Evolutionary conservation across 306 rosid genomes (phyloP).

Genomic region (Rosa multiflora): DNA sequence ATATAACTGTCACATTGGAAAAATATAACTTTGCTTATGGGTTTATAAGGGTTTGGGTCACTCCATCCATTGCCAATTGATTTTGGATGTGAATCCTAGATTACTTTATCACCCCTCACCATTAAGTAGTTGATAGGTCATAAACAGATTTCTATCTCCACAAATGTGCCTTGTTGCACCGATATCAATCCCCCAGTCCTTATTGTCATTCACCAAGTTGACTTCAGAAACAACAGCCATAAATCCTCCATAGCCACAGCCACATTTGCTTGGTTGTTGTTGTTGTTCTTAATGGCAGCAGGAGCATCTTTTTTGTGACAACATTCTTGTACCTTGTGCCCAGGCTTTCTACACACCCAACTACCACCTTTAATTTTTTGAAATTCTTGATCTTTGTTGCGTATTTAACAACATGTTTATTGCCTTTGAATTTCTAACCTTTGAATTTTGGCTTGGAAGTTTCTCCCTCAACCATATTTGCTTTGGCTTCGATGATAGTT

Average conservation of each 20-base stretch:
- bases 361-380: background rate
- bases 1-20: too few relatives aligned
- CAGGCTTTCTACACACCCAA: background rate
- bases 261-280: background rate
- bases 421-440: background rate
- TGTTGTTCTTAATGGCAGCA: background rate
- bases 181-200: background rate
- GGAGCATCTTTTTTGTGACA: background rate
- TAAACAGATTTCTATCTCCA: background rate
- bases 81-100: too few relatives aligned
- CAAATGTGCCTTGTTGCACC: slow-evolving; percentile 6
- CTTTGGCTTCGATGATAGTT: background rate
- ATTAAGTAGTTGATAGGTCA: background rate
- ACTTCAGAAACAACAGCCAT: background rate
- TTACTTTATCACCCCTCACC: background rate
- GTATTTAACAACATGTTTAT: background rate
- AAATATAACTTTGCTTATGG: too few relatives aligned
- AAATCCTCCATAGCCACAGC: background rate
- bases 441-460: background rate
- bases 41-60: too few relatives aligned
- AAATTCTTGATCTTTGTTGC: background rate
- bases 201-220: background rate
- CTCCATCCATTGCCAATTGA: too few relatives aligned
- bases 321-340: background rate
- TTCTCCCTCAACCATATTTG: background rate